Evolutionary conservation across 106 monocot genomes (phyloP).

Genomic region (Dactylorhiza incarnata): DNA sequence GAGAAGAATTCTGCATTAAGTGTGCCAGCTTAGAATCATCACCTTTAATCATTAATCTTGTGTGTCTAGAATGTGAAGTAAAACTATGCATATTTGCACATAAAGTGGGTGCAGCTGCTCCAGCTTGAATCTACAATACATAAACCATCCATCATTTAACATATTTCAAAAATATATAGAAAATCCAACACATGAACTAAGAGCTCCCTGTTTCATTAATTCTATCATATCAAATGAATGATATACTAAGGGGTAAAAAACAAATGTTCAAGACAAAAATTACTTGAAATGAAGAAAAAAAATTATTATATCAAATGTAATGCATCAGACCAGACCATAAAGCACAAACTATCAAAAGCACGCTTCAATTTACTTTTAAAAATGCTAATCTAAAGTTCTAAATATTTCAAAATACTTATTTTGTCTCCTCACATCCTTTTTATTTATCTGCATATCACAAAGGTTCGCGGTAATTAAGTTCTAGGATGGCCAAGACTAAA

Average conservation of each 20-base stretch:
- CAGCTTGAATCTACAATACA: constrained; percentile 4
- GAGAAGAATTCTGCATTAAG: neutral
- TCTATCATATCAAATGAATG: neutral
- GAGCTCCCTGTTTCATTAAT: neutral
- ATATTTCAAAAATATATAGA: constrained; percentile 2
- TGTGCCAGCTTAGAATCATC: neutral
- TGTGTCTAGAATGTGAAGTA: constrained; percentile 10
- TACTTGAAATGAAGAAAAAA: neutral
- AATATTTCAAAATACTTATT: too few relatives aligned
- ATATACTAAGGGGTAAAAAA: neutral
- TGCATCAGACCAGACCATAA: neutral
- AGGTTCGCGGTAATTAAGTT: neutral
- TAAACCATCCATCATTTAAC: neutral
- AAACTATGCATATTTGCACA: neutral
- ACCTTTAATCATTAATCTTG: constrained; percentile 12
- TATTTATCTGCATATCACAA: neutral
- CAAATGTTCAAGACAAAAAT: neutral
- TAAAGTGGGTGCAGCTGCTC: neutral
- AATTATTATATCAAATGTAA: neutral
- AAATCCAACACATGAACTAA: neutral
- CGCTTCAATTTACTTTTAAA: neutral
- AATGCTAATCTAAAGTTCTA: neutral
- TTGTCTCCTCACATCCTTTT: neutral
- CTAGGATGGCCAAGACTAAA: too few relatives aligned
- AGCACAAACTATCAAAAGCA: neutral